phyloP scores from a whole-genome alignment of 208 protist genomes.

The Leishmania guyanensis region DNA sequence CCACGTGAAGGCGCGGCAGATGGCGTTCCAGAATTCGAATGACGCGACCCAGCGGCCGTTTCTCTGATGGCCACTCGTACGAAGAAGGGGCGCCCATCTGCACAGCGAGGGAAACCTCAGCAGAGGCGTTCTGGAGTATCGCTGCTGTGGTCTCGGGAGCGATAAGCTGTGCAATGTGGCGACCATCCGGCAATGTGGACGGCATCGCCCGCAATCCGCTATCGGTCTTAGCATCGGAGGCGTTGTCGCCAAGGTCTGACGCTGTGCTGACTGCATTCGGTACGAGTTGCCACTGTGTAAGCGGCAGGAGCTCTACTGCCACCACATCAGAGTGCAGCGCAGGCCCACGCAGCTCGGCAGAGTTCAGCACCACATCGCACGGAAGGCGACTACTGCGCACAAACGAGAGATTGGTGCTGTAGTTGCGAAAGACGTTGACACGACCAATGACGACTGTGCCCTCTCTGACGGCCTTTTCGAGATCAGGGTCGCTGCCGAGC shows the following conservation, averaged over 20 bases:
- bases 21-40: conserved; percentile 49
- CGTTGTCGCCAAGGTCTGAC: background rate
- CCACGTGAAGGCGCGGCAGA: conserved; percentile 42
- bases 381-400: conserved; percentile 47
- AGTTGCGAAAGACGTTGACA: conserved; percentile 44
- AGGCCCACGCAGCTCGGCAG: conserved; percentile 25
- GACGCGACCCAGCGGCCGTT: conserved; percentile 45
- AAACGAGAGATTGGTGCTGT: conserved; percentile 52
- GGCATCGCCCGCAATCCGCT: conserved; percentile 23
- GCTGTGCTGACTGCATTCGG: too few species aligned
- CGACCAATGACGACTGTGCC: conserved; percentile 69
- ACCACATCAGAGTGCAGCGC: conserved; percentile 71
- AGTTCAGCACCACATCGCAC: conserved; percentile 57
- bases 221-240: conserved; percentile 8
- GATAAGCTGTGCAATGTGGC: conserved; percentile 44
- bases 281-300: conserved; percentile 15
- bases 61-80: conserved; percentile 36
- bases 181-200: conserved; percentile 50
- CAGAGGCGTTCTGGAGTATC: conserved; percentile 3
- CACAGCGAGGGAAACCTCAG: conserved; percentile 34
- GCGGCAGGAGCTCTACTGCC: conserved; percentile 53
- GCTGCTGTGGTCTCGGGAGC: conserved; percentile 18
- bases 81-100: conserved; percentile 29
- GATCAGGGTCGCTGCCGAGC: conserved; percentile 34
- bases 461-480: conserved; percentile 47